Evolutionary conservation across 176 grass and related monocot genomes (phyloP).

Genomic region (Neostapfia colusana): DNA sequence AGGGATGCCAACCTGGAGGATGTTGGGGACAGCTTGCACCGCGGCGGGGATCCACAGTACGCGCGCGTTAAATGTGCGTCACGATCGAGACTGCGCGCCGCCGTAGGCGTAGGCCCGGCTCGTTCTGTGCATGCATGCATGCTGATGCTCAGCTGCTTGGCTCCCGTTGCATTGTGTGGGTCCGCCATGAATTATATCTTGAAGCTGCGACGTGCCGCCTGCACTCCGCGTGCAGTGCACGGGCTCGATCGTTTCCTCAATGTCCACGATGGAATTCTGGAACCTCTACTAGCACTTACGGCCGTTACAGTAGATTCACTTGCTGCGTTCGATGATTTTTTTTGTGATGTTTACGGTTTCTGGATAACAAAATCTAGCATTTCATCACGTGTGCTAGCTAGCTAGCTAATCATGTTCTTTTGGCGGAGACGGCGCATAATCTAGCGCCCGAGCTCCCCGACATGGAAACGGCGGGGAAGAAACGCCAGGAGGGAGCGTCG

Average conservation of each 20-base stretch:
- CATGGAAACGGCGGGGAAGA: constrained; percentile 36
- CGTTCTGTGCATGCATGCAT: neutral
- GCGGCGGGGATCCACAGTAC: neutral
- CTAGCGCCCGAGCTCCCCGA: neutral
- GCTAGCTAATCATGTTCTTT: neutral
- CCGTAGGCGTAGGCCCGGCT: constrained; percentile 13
- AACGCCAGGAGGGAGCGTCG: neutral
- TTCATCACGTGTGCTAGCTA: neutral
- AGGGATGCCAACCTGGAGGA: constrained; percentile 73
- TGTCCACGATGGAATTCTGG: neutral
- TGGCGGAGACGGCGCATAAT: constrained; percentile 1
- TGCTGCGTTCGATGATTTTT: no score
- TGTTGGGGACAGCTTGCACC: constrained; percentile 82
- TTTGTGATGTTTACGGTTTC: neutral
- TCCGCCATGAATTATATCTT: no score
- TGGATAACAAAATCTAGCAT: neutral
- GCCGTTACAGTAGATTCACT: no score
- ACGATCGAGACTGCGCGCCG: neutral
- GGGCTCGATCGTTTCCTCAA: neutral
- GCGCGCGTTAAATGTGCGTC: constrained; percentile 35
- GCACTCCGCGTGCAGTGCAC: neutral
- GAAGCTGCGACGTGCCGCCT: neutral
- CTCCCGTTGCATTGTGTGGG: no score
- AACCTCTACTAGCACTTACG: no score
- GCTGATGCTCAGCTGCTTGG: neutral